Percentiles rank a stretch among this genome's conserved stretches.
Evolutionary conservation across 2,329 filamentous ascomycete genomes (phyloP).

Genomic region (Trichophyton rubrum): DNA sequence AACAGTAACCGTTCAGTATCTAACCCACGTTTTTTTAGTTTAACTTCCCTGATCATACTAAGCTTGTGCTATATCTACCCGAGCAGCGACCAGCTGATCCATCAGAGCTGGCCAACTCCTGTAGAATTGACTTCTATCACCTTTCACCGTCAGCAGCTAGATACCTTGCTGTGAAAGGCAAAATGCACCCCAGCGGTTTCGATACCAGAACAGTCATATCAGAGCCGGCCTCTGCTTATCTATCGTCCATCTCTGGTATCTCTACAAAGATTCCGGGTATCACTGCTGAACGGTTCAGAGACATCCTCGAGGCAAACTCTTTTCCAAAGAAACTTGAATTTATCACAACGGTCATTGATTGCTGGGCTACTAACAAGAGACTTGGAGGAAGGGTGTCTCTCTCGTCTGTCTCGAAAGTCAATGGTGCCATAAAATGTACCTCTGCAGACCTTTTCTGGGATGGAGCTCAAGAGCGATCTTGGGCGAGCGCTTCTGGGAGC

Average conservation of each 20-base stretch:
- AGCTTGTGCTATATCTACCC: slow-evolving; percentile 35
- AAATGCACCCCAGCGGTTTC: slow-evolving; percentile 33
- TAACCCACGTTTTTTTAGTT: slow-evolving; percentile 21
- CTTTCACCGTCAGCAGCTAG: slow-evolving; percentile 35
- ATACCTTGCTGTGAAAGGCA: slow-evolving; percentile 30
- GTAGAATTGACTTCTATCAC: slow-evolving; percentile 37
- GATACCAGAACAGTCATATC: slow-evolving; percentile 32
- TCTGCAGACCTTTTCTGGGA: slow-evolving; percentile 28
- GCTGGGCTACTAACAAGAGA: slow-evolving; percentile 28
- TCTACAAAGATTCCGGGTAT: slow-evolving; percentile 20
- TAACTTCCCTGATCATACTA: slow-evolving; percentile 43
- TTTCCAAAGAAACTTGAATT: slow-evolving; percentile 34
- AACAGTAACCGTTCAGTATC: background rate
- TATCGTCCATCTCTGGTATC: slow-evolving; percentile 28
- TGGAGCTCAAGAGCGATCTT: slow-evolving; percentile 30
- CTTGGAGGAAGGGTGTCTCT: slow-evolving; percentile 23
- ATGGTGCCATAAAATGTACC: background rate
- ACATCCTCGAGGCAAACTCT: slow-evolving; percentile 34
- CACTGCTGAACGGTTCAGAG: slow-evolving; percentile 27
- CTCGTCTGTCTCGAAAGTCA: slow-evolving; percentile 1
- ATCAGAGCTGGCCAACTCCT: slow-evolving; percentile 14
- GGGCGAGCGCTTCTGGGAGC: slow-evolving; percentile 29
- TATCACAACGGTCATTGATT: slow-evolving; percentile 29
- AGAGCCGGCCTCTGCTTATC: slow-evolving; percentile 30
- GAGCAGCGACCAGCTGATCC: slow-evolving; percentile 18